Evolutionary conservation across 108 stramenopile species (phyloP).

Genomic region (Cyclotella cryptica): DNA sequence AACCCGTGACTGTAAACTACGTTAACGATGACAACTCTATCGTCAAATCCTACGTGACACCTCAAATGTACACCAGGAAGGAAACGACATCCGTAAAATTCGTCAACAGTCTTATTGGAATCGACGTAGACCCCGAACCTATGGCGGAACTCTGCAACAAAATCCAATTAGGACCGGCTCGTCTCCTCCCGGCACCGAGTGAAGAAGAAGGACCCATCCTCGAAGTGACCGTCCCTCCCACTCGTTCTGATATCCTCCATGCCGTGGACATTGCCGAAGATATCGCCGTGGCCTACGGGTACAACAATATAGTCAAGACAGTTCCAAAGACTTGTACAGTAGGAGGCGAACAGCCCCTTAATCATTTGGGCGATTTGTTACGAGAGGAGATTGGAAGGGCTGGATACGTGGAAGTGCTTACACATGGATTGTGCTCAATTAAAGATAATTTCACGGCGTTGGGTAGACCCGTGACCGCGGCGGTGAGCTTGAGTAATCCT

Average conservation of each 20-base stretch:
- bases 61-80: constrained; percentile 71
- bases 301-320: constrained; percentile 96
- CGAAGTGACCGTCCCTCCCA: constrained; percentile 96
- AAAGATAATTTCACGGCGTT: constrained; percentile 95
- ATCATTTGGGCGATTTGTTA: constrained; percentile 92
- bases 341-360: constrained; percentile 89
- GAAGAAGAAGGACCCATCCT: constrained; percentile 72
- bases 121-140: constrained; percentile 72
- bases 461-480: constrained; percentile 67
- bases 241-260: constrained; percentile 97
- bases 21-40: constrained; percentile 62
- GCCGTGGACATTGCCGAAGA: constrained; percentile 99
- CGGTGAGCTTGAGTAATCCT: constrained; percentile 95
- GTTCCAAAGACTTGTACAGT: constrained; percentile 88
- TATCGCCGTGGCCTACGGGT: constrained; percentile 98
- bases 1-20: constrained; percentile 95
- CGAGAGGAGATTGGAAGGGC: constrained; percentile 96
- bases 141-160: constrained; percentile 93
- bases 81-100: constrained; percentile 84
- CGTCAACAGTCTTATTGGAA: constrained; percentile 92
- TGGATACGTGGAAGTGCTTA: constrained; percentile 93
- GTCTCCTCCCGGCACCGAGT: constrained; percentile 42
- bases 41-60: constrained; percentile 80
- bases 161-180: constrained; percentile 96
- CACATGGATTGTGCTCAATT: constrained; percentile 91